Percentiles rank a stretch among this genome's conserved stretches.
These are phyloP conservation scores for Panicum hallii DNA, from an alignment of 202 grass and related monocot genomes.

Conservation along the genomic window DNA sequence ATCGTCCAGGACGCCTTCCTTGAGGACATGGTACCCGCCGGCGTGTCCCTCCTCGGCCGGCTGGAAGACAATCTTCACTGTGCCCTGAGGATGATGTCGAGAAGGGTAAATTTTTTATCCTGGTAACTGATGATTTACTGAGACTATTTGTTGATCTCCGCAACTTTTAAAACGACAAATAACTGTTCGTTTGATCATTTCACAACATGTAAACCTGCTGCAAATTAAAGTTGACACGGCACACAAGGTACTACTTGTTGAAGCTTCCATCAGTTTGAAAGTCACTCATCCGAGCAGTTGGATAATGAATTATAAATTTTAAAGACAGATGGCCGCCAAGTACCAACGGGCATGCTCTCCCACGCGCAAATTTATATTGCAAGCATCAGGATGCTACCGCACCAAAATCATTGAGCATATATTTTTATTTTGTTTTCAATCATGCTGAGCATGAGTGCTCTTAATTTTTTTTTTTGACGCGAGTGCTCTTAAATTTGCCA, in stretches of 20 bases:
- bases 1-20: conserved; percentile 53
- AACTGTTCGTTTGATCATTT: neutral
- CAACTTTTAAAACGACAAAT: neutral
- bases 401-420: neutral
- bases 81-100: conserved; percentile 43
- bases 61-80: conserved; percentile 84
- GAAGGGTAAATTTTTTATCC: neutral
- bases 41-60: conserved; percentile 66
- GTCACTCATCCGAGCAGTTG: neutral
- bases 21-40: conserved; percentile 68
- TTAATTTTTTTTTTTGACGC: too few relatives aligned
- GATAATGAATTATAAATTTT: neutral
- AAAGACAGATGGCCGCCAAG: neutral
- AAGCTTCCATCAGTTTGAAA: neutral
- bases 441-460: neutral
- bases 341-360: neutral
- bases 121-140: neutral
- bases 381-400: neutral
- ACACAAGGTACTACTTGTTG: neutral
- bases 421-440: neutral
- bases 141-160: neutral
- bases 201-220: neutral
- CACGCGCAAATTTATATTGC: neutral
- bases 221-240: neutral
- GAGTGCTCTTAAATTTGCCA: neutral